Evolutionary conservation across 75 land plant genomes (phyloP), one percentile per base, ranked within the genome.

Genomic region (Chamaecyparis obtusa): DNA sequence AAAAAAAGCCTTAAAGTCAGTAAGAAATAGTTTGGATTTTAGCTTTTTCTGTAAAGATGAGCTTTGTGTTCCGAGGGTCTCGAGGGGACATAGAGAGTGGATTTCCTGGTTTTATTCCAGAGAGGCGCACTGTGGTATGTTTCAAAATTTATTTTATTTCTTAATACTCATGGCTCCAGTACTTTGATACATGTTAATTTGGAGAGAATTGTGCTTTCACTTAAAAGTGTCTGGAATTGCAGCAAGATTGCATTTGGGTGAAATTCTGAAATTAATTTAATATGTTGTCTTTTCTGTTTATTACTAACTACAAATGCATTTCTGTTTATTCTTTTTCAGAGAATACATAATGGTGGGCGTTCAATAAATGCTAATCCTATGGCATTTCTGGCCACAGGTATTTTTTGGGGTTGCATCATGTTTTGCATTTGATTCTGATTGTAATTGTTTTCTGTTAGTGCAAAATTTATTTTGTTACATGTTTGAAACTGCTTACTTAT

Each of bases 301-400:
- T 33, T 49, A 51, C 88, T 39, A 88, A 49, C 84, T 32, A 55
- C 27, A 19, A 89, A 32, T 43, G 57, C 36, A 14, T 44, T 8
- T 81, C 30, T 81, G 32, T 81, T 81, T 32, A 24, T 67, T 72
- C 33, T 64, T 87, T 85, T 54, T 24, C 94, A 96, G 96, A 93
- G 99, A 30, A 90, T 97, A 46, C 96, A 95, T 91, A 90, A 91
- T 48, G 89, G 88, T 14, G 93, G 91, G 48, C 95, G 99, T 13
- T 89, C 98, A 9, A 89, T 96, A 48, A 97, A 96, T 90, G 86
- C 96, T 16, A 97, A 95, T 87, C 95, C 99, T 24, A 87, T 96
- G 88, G 98, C 93, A 27, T 95, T 97, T 86, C 91, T 97, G 85
- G 89, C 95, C 79, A 97, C 98, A 89, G 97, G 99, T 96, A 88